phyloP scores from a whole-genome alignment of 345 rosid species.

The Eucalyptus camaldulensis region DNA sequence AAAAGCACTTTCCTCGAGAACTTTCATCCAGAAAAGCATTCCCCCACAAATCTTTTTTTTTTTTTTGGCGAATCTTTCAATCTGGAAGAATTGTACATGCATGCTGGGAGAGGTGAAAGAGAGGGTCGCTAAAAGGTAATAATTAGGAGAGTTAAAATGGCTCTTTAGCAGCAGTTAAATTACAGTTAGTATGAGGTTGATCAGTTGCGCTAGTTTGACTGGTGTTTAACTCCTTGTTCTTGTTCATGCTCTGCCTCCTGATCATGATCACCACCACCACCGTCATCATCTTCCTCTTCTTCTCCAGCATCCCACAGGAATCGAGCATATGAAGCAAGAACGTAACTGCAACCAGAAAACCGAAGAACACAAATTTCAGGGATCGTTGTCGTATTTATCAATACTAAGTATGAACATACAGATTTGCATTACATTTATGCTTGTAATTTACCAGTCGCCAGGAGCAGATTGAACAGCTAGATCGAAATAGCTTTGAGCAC shows the following conservation, averaged over 20 bases:
- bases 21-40: background rate
- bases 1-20: background rate
- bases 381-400: background rate
- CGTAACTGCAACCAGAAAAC: slow-evolving; percentile 17
- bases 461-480: slow-evolving; percentile 40
- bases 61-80: background rate
- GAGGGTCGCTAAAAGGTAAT: background rate
- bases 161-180: slow-evolving; percentile 1
- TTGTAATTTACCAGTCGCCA: slow-evolving; percentile 21
- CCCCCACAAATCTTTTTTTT: background rate
- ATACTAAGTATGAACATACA: background rate
- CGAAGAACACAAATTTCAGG: background rate
- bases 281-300: slow-evolving; percentile 6
- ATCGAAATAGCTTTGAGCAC: slow-evolving; percentile 30
- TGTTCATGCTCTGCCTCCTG: background rate
- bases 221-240: background rate
- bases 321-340: slow-evolving; percentile 34
- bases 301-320: slow-evolving; percentile 33
- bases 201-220: background rate
- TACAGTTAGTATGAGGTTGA: background rate
- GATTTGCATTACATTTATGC: background rate
- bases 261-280: background rate
- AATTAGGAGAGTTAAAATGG: background rate
- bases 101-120: background rate
- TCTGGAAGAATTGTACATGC: background rate